Percentiles rank a stretch among this genome's conserved stretches.
Conservation (phyloP, 192 early-diverging fungal species). For the Podila clonocystis region DNA sequence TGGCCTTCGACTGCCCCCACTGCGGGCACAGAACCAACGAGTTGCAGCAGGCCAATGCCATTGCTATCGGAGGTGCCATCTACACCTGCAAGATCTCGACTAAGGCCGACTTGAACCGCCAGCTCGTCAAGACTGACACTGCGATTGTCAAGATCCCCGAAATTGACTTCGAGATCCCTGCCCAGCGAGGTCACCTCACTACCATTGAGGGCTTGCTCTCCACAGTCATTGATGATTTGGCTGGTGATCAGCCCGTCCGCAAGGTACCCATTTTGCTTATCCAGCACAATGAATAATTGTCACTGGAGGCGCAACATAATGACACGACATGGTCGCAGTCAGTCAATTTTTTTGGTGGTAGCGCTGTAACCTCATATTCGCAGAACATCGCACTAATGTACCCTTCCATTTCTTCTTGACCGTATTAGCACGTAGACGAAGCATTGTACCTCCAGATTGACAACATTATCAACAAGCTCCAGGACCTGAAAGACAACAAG, state of each 20-base stretch:
- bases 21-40: slow-evolving; percentile 92
- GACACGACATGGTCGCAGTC: slow-evolving; percentile 8
- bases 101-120: slow-evolving; percentile 89
- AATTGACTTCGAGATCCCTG: slow-evolving; percentile 90
- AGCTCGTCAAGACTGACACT: slow-evolving; percentile 89
- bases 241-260: slow-evolving; percentile 80
- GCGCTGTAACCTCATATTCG: too few species aligned
- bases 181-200: slow-evolving; percentile 84
- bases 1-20: slow-evolving; percentile 68
- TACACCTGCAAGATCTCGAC: slow-evolving; percentile 69
- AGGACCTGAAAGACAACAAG: slow-evolving; percentile 63
- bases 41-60: slow-evolving; percentile 84
- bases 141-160: slow-evolving; percentile 83
- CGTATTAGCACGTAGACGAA: slow-evolving; percentile 58
- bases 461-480: slow-evolving; percentile 68
- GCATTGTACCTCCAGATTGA: slow-evolving; percentile 82
- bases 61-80: slow-evolving; percentile 84
- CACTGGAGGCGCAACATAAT: too few species aligned
- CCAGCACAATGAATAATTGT: neutral
- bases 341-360: neutral
- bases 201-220: slow-evolving; percentile 89
- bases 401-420: neutral
- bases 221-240: slow-evolving; percentile 84
- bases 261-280: slow-evolving; percentile 48
- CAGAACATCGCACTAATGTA: neutral